These are phyloP conservation scores for Elsinoe ampelina DNA, from an alignment of 2,329 filamentous ascomycete genomes.

Conservation along the genomic window DNA sequence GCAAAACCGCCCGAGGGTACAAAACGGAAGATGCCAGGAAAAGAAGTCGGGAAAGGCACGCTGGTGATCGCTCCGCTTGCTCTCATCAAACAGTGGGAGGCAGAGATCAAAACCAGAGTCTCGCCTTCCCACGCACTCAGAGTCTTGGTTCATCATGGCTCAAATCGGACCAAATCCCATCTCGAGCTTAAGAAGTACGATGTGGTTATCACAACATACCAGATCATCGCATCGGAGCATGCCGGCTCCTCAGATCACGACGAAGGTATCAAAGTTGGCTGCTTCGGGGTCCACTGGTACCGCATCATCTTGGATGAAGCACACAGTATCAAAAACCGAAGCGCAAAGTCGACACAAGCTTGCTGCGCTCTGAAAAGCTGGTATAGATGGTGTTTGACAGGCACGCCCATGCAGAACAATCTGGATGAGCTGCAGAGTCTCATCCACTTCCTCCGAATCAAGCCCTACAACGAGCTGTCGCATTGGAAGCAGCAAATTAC, in stretches of 20 bases:
- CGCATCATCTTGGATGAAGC: conserved; percentile 92
- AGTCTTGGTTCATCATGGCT: conserved; percentile 85
- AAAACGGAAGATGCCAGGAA: conserved; percentile 56
- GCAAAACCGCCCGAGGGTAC: conserved; percentile 44
- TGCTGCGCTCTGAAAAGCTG: conserved; percentile 76
- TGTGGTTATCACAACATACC: conserved; percentile 94
- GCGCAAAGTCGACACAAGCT: conserved; percentile 88
- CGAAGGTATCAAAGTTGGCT: conserved; percentile 61
- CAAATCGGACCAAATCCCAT: conserved; percentile 68
- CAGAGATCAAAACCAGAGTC: conserved; percentile 80
- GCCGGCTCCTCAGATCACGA: conserved; percentile 51
- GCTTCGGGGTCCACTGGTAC: conserved; percentile 91
- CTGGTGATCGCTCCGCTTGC: conserved; percentile 88
- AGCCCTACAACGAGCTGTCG: conserved; percentile 75
- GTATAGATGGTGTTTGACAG: conserved; percentile 92
- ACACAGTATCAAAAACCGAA: conserved; percentile 96
- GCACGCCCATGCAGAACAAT: conserved; percentile 97
- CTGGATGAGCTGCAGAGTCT: conserved; percentile 91
- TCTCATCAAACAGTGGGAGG: conserved; percentile 94
- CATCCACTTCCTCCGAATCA: conserved; percentile 84
- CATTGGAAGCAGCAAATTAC: conserved; percentile 92
- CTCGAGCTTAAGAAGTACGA: conserved; percentile 76
- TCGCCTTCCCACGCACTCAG: conserved; percentile 58
- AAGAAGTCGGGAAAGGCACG: conserved; percentile 65
- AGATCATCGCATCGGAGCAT: conserved; percentile 87